Evolutionary conservation across 805 yeast species (phyloP), one percentile per base, ranked within the genome.

Genomic region (Ogataea methylovora): DNA sequence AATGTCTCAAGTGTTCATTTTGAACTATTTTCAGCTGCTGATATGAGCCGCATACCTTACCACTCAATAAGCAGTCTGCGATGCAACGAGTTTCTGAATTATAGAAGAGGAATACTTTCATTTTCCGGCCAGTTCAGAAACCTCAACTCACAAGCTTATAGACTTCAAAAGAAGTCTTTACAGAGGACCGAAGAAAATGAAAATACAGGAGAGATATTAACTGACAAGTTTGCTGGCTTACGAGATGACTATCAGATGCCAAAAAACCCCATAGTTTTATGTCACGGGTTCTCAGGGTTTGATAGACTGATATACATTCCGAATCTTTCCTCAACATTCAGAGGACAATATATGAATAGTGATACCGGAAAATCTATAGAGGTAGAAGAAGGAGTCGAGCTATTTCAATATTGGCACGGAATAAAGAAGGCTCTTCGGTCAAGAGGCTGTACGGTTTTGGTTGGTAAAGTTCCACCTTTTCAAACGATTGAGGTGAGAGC

Each of bases 281-380:
- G 95, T 47, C 96, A 86, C 60, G 96, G 96, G 0, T 67, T 86
- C 17, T 75, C 84, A 0, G 96, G 96, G 1, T 86, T 84, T 46
- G 94, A 84, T 46, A 66, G 61, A 36, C 43, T 76, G 8, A 29
- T 72, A 2, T 76, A 79, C 0, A 29, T 56, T 5, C 63, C 61
- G 5, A 30, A 37, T 10, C 16, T 46, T 21, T 24, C 13, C 26
- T 5, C 16, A 13, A n/a, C 6, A 7, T 24, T n/a, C 4, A 24
- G 15, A 5, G 6, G 16, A n/a, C 16, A 24, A 4, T 6, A 10
- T n/a, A n/a, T 10, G 9, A 16, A 24, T 13, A 24, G 25, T 32
- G 16, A 36, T 43, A 14, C 27, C 33, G 26, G 19, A n/a, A 18
- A 22, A 22, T 12, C 34, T n/a, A 35, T 30, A 21, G 22, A 34